Percentiles rank a stretch among this genome's conserved stretches.
Conservation (phyloP, 257 asterid species). For the Solanum peruvianum region DNA sequence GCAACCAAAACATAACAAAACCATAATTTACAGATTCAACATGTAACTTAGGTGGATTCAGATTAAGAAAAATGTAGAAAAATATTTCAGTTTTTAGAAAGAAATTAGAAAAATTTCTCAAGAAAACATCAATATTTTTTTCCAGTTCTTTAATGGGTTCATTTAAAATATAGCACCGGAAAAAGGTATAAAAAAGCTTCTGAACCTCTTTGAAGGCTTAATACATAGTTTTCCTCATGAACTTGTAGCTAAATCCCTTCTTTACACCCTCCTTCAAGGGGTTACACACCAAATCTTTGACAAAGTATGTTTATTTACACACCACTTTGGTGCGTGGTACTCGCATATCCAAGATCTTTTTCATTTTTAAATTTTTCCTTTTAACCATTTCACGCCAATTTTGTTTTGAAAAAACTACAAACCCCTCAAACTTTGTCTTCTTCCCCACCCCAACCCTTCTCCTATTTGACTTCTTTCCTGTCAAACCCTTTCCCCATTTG, state of each 20-base stretch:
- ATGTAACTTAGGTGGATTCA: background rate
- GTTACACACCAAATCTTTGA: background rate
- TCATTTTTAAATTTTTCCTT: background rate
- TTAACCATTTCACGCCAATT: background rate
- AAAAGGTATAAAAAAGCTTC: background rate
- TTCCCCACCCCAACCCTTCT: background rate
- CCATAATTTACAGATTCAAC: background rate
- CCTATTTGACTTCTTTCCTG: background rate
- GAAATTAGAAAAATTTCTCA: background rate
- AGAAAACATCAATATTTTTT: background rate
- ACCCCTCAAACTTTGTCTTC: background rate
- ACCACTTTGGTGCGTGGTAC: background rate
- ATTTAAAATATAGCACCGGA: background rate
- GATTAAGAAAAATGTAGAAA: background rate
- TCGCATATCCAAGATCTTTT: background rate
- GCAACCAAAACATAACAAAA: constrained; percentile 18
- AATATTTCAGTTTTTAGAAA: background rate
- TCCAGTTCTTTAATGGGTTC: background rate
- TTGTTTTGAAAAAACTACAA: background rate
- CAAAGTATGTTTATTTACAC: background rate
- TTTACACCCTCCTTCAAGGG: background rate
- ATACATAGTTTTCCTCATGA: background rate
- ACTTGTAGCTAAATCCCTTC: background rate
- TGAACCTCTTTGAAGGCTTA: background rate
- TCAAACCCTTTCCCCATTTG: background rate